These are phyloP conservation scores for Xylaria multiplex DNA, from an alignment of 2,329 filamentous ascomycete species.

Conservation along the genomic window DNA sequence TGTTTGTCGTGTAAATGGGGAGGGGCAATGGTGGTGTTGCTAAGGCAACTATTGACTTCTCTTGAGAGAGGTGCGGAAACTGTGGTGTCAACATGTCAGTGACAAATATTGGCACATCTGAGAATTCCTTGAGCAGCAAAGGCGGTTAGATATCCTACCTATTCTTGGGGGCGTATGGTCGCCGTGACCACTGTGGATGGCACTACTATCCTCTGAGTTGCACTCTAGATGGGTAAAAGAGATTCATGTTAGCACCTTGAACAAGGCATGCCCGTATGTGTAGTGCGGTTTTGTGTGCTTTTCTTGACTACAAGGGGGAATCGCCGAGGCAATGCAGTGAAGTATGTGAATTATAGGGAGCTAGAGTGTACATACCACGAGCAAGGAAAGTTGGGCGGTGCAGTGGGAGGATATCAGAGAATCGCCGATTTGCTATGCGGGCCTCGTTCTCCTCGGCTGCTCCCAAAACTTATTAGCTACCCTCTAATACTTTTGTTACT, in stretches of 20 bases:
- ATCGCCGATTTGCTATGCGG: slow-evolving; percentile 14
- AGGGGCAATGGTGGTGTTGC: slow-evolving; percentile 1
- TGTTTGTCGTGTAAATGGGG: slow-evolving; percentile 8
- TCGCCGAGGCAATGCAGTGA: too few relatives aligned
- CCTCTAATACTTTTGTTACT: not conserved
- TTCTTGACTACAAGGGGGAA: too few relatives aligned
- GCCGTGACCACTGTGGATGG: slow-evolving; percentile 3
- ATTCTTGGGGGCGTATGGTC: not conserved
- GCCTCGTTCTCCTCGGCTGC: slow-evolving; percentile 25
- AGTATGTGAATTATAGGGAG: not conserved
- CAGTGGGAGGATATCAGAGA: slow-evolving; percentile 15
- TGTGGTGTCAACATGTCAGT: slow-evolving; percentile 7
- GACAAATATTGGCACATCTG: not conserved
- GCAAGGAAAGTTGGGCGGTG: not conserved
- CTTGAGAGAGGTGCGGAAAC: slow-evolving; percentile 14
- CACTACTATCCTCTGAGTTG: not conserved
- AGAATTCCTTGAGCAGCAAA: not conserved
- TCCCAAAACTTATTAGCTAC: slow-evolving; percentile 5
- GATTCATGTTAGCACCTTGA: slow-evolving; percentile 9
- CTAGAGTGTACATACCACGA: slow-evolving; percentile 21
- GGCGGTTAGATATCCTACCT: slow-evolving; percentile 5
- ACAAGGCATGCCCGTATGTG: not conserved
- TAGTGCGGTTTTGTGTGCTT: not conserved
- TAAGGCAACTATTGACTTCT: not conserved
- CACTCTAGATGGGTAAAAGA: slow-evolving; percentile 11